A percentile compares a stretch with the other conserved stretches of the same genome.
phyloP scores from a whole-genome alignment of 2,329 filamentous ascomycete genomes.

The Penicillium sp. region DNA sequence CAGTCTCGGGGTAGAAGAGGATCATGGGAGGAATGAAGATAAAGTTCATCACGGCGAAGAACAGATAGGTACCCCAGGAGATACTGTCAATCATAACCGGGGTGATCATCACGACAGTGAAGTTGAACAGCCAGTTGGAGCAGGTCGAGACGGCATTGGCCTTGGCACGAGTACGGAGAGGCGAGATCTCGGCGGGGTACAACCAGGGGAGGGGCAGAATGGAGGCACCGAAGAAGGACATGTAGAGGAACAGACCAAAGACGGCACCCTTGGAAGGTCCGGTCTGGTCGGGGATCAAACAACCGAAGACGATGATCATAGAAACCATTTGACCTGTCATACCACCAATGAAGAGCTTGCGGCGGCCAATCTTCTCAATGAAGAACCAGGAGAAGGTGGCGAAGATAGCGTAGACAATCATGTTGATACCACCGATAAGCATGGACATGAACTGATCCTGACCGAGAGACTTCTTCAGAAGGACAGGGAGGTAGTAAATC shows the following conservation, averaged over 20 bases:
- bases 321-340: conserved; percentile 39
- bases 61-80: conserved; percentile 45
- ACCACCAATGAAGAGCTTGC: conserved; percentile 43
- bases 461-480: conserved; percentile 49
- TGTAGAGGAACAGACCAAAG: conserved; percentile 67
- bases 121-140: conserved; percentile 58
- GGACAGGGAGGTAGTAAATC: conserved; percentile 50
- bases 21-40: conserved; percentile 53
- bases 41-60: conserved; percentile 44
- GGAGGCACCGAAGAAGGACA: conserved; percentile 65
- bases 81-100: conserved; percentile 42
- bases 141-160: conserved; percentile 55
- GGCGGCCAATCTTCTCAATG: conserved; percentile 50
- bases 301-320: conserved; percentile 42
- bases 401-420: conserved; percentile 47
- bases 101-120: conserved; percentile 53
- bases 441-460: conserved; percentile 44
- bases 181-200: conserved; percentile 52
- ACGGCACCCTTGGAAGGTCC: conserved; percentile 40
- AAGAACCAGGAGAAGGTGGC: conserved; percentile 49
- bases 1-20: conserved; percentile 56
- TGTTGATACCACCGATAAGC: conserved; percentile 54
- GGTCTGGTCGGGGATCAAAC: conserved; percentile 33
- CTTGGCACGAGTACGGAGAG: conserved; percentile 56
- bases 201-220: conserved; percentile 64